Percentiles rank a stretch among this genome's conserved stretches.
Conservation (phyloP, 495 filamentous ascomycete genomes). For the Penicillium turbatum region DNA sequence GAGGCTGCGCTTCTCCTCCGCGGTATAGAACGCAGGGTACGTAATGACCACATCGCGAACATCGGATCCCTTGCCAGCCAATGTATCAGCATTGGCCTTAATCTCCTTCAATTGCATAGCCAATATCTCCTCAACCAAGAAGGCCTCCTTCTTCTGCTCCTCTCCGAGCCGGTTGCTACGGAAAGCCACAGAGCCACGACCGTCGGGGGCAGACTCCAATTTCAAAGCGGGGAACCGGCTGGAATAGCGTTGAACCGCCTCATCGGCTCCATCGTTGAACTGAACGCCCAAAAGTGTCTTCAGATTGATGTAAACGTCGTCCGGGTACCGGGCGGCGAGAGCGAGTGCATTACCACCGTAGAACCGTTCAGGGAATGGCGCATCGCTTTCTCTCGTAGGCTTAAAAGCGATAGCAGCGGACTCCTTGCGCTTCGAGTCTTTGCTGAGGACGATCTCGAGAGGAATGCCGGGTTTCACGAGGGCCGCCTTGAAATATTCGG, state of each 20-base stretch:
- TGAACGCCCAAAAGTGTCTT: slow-evolving; percentile 78
- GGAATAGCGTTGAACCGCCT: slow-evolving; percentile 62
- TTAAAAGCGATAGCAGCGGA: slow-evolving; percentile 91
- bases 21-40: slow-evolving; percentile 84
- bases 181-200: slow-evolving; percentile 69
- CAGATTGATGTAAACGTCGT: slow-evolving; percentile 90
- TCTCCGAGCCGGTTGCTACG: slow-evolving; percentile 66
- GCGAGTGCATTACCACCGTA: slow-evolving; percentile 92
- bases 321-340: slow-evolving; percentile 79
- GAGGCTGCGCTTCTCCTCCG: slow-evolving; percentile 79
- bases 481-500: slow-evolving; percentile 94
- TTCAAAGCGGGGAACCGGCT: slow-evolving; percentile 62
- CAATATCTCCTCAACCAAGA: slow-evolving; percentile 86
- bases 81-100: slow-evolving; percentile 73
- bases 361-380: slow-evolving; percentile 75
- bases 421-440: slow-evolving; percentile 97
- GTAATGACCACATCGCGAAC: slow-evolving; percentile 85
- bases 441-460: slow-evolving; percentile 97
- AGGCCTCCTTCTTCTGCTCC: slow-evolving; percentile 62
- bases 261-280: slow-evolving; percentile 48
- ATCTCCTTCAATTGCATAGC: slow-evolving; percentile 95
- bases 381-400: slow-evolving; percentile 56
- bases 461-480: slow-evolving; percentile 97
- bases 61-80: slow-evolving; percentile 73
- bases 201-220: slow-evolving; percentile 41